Percentiles rank a stretch among this genome's conserved stretches.
Conservation (phyloP, 2,329 filamentous ascomycete species). For the Aspergillus arachidicola region DNA sequence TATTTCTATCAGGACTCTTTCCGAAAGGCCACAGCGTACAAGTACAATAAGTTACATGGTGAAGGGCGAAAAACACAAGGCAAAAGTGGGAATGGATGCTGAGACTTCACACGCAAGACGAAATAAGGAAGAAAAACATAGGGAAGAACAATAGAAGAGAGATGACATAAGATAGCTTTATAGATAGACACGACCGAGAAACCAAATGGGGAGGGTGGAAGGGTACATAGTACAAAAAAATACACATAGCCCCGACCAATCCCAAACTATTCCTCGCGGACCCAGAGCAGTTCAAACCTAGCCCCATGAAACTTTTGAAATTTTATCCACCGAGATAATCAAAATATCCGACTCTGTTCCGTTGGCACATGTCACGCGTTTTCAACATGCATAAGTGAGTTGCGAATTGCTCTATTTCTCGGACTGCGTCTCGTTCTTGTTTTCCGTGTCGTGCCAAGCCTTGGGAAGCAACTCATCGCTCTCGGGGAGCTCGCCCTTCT, state of each 20-base stretch:
- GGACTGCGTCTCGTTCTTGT: constrained; percentile 23
- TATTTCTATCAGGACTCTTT: constrained; percentile 31
- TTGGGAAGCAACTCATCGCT: constrained; percentile 52
- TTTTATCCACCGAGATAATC: neutral
- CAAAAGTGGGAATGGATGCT: constrained; percentile 14
- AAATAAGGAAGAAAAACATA: neutral
- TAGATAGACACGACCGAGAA: constrained; percentile 5
- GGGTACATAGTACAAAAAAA: neutral
- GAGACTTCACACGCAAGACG: constrained; percentile 11
- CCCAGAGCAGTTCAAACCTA: neutral
- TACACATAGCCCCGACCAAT: neutral
- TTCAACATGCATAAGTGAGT: neutral
- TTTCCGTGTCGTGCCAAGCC: constrained; percentile 50
- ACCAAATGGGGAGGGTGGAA: constrained; percentile 6
- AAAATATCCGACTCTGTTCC: neutral
- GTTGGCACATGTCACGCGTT: neutral
- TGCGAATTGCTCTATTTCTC: constrained; percentile 20
- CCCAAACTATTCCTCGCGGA: neutral
- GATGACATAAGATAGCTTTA: constrained; percentile 19
- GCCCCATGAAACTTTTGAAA: neutral
- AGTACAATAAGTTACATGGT: constrained; percentile 34
- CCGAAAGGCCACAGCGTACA: constrained; percentile 24
- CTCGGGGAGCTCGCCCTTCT: constrained; percentile 38
- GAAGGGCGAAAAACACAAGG: constrained; percentile 8
- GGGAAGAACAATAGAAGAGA: neutral